These are phyloP conservation scores for Gastrolobium bilobum DNA, from an alignment of 306 rosid genomes.

Conservation along the genomic window DNA sequence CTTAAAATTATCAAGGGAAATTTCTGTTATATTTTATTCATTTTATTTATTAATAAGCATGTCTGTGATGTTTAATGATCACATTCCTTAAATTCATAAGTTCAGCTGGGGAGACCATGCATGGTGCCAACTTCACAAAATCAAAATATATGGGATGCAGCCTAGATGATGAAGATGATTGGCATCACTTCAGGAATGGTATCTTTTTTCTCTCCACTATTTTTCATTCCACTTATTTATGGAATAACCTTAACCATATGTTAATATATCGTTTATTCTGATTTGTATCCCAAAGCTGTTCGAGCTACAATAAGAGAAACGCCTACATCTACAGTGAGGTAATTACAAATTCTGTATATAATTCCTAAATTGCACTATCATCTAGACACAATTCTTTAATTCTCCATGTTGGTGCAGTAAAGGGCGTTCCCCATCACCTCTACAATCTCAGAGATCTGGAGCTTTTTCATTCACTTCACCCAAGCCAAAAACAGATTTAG, in stretches of 20 bases:
- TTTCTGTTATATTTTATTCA: background rate
- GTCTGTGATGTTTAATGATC: constrained; percentile 2
- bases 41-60: background rate
- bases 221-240: constrained; percentile 19
- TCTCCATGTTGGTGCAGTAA: constrained; percentile 54
- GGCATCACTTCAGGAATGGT: constrained; percentile 84
- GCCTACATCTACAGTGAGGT: constrained; percentile 68
- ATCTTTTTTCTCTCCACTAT: constrained; percentile 21
- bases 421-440: constrained; percentile 73
- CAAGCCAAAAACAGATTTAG: constrained; percentile 70
- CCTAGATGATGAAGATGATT: constrained; percentile 79
- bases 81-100: constrained; percentile 34
- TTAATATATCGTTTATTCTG: constrained; percentile 34
- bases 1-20: background rate
- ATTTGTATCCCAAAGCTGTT: constrained; percentile 62
- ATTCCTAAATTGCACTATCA: background rate
- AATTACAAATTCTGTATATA: constrained; percentile 18
- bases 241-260: constrained; percentile 30
- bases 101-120: constrained; percentile 77
- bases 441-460: constrained; percentile 57
- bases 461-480: constrained; percentile 69
- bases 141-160: constrained; percentile 73
- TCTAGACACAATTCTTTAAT: background rate
- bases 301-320: constrained; percentile 80
- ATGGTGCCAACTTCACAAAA: constrained; percentile 56